Evolutionary conservation across 2,329 filamentous ascomycete species (phyloP), one percentile per base, ranked within the genome.

Genomic region (Neonectria ditissima): DNA sequence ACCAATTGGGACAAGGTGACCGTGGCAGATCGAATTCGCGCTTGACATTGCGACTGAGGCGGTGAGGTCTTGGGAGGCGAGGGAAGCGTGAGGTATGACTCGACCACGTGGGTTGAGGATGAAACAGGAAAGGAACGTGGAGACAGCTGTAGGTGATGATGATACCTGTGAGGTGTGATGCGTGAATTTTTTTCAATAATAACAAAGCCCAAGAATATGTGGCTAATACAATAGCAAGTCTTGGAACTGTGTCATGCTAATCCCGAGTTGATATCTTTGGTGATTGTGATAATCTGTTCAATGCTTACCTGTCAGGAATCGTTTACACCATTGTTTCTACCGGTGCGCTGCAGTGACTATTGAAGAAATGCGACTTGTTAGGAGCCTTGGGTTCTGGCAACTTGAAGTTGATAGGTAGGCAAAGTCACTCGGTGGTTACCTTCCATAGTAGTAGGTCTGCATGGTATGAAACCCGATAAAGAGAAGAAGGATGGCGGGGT

Each of bases 1-100:
- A 66, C 70, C 9, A 77, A 81, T 52, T 88, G 85, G 84, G 82
- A 87, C 54, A 79, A 76, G 61, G 77, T 75, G 44, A 76, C 72
- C 8, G 50, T 78, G 48, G 68, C 69, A 14, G 76, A 77, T 53
- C 69, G 73, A 30, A 68, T 76, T 18, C 73, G 72, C 44, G 72
- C 73, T n/a, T 76, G 28, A 47, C 28, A 9, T 7, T 30, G 22
- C 4, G n/a, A 30, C 8, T 14, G 18, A 4, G n/a, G 37, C 16
- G 37, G 8, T 20, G n/a, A 20, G 28, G 18, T n/a, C 28, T 32
- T 20, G 26, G 13, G 37, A 32, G 28, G 47, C 6, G 47, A n/a
- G n/a, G 47, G 47, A n/a, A 10, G 47, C n/a, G 16, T 5, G 26
- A 18, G 28, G 28, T n/a, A 14, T 14, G 11, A 10, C n/a, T 14